A percentile compares a stretch with the other conserved stretches of the same genome.
Evolutionary conservation across 2,329 filamentous ascomycete species (phyloP).

Genomic region (Ophiostoma sp.): DNA sequence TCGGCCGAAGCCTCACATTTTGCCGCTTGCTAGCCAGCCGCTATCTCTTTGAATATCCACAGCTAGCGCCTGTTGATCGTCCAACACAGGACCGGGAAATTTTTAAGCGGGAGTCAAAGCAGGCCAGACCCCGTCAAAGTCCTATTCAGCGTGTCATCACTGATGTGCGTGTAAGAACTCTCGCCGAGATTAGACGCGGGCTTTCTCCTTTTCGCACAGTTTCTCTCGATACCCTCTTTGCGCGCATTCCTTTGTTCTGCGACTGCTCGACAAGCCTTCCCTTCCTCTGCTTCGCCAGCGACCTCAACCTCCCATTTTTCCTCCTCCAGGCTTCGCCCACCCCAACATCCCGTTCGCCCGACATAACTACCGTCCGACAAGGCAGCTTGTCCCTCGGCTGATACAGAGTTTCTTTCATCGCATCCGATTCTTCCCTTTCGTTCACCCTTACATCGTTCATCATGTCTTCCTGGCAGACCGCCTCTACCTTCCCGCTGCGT

Average conservation of each 20-base stretch:
- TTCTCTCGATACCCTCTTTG: no score
- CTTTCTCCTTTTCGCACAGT: neutral
- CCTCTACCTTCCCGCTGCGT: constrained; percentile 44
- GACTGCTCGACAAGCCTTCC: no score
- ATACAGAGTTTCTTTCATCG: neutral
- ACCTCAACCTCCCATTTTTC: no score
- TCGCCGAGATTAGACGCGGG: neutral
- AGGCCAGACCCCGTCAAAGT: neutral
- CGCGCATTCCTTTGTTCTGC: no score
- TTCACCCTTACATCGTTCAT: neutral
- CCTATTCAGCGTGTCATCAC: constrained; percentile 7
- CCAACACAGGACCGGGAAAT: neutral
- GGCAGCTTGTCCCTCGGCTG: neutral
- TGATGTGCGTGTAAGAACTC: constrained; percentile 9
- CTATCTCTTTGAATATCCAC: neutral
- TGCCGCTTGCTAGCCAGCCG: neutral
- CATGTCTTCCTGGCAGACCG: constrained; percentile 4
- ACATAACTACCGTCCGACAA: neutral
- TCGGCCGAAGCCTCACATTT: neutral
- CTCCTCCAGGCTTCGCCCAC: no score
- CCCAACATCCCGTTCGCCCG: neutral
- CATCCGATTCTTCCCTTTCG: neutral
- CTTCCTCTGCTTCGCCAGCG: no score
- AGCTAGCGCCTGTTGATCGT: neutral
- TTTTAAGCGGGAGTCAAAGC: constrained; percentile 6